Evolutionary conservation across 1,139 yeast species (phyloP).

Genomic region (Hyphopichia khmerensis): DNA sequence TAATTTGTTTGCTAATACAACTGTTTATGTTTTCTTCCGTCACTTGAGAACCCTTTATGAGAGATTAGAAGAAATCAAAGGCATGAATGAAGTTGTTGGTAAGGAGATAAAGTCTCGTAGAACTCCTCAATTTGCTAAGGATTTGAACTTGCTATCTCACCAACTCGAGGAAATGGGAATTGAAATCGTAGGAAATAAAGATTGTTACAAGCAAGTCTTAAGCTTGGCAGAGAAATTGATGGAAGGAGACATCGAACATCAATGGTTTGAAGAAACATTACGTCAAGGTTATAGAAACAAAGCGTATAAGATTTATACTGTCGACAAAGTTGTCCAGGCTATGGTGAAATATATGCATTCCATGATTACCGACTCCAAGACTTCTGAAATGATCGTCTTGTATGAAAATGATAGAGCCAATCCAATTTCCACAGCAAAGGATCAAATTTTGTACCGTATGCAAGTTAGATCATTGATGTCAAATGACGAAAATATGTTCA

Average conservation of each 20-base stretch:
- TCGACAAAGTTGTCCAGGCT: slow-evolving; percentile 90
- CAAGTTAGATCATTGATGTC: slow-evolving; percentile 81
- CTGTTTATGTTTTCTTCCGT: slow-evolving; percentile 87
- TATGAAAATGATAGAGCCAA: slow-evolving; percentile 78
- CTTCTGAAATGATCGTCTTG: slow-evolving; percentile 75
- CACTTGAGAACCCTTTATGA: slow-evolving; percentile 78
- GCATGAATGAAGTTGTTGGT: slow-evolving; percentile 63
- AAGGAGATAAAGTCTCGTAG: slow-evolving; percentile 66
- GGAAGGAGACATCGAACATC: slow-evolving; percentile 91
- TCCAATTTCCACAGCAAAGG: slow-evolving; percentile 69
- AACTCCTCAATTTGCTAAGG: slow-evolving; percentile 82
- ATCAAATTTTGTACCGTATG: slow-evolving; percentile 88
- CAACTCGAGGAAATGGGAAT: slow-evolving; percentile 82
- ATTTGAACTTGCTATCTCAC: slow-evolving; percentile 76
- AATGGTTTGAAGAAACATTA: slow-evolving; percentile 91
- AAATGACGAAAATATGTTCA: slow-evolving; percentile 88
- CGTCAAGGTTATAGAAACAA: slow-evolving; percentile 94
- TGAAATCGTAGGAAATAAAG: slow-evolving; percentile 63
- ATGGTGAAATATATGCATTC: slow-evolving; percentile 85
- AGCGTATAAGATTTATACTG: slow-evolving; percentile 88
- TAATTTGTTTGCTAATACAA: slow-evolving; percentile 88
- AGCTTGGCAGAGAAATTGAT: slow-evolving; percentile 71
- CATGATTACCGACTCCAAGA: slow-evolving; percentile 75
- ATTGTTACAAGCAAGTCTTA: slow-evolving; percentile 76
- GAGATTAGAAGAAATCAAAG: slow-evolving; percentile 75